These are phyloP conservation scores for Coniferiporia weirii DNA, from an alignment of 1,284 basidiomycete species.

Conservation along the genomic window DNA sequence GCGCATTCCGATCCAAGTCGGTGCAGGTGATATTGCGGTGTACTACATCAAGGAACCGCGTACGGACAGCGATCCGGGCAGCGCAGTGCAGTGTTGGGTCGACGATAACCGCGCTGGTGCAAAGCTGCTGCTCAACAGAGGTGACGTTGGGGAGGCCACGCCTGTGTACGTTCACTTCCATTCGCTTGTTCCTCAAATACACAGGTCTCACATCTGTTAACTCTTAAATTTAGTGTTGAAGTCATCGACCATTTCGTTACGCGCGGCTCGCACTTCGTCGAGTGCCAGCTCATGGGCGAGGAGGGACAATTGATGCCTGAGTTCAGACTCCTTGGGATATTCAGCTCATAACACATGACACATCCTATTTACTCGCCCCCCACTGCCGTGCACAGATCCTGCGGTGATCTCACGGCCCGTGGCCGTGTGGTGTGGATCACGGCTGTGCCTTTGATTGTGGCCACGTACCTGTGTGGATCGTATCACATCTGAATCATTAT, in stretches of 20 bases:
- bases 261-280: constrained; percentile 79
- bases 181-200: constrained; percentile 14
- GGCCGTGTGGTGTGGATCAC: not conserved
- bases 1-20: constrained; percentile 68
- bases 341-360: constrained; percentile 47
- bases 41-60: constrained; percentile 69
- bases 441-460: not conserved
- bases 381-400: not conserved
- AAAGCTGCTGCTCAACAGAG: constrained; percentile 59
- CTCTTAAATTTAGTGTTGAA: constrained; percentile 20
- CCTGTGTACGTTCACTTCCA: constrained; percentile 46
- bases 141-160: constrained; percentile 41
- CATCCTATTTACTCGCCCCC: not conserved
- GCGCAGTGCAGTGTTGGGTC: constrained; percentile 79
- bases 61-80: constrained; percentile 45
- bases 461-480: not conserved
- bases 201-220: not conserved
- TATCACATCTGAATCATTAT: not conserved
- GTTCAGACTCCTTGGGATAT: constrained; percentile 85
- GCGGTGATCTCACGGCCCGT: not conserved
- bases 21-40: constrained; percentile 74
- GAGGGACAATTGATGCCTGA: constrained; percentile 68
- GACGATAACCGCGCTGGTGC: constrained; percentile 70
- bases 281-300: constrained; percentile 76
- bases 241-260: constrained; percentile 77